Base-by-base conservation (phyloP, 1,139 yeast genomes). In the Citeromyces hawaiiensis region DNA sequence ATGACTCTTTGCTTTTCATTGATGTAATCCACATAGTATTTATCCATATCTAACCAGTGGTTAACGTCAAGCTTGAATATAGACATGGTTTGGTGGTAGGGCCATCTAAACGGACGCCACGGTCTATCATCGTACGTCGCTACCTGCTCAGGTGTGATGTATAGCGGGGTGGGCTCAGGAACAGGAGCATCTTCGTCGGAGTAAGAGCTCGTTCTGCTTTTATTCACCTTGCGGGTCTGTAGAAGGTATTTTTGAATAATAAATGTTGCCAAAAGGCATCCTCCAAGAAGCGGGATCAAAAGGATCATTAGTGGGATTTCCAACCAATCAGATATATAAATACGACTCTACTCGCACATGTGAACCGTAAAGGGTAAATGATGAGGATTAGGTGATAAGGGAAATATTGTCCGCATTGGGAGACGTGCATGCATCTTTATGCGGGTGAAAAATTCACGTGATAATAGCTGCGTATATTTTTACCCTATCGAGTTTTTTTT, bases 11-110 rank as follows among this genome's bases (percentile, higher is more conserved):
- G 59, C 56, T 77, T 76, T 51, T 80, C 85, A 44, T 72, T 63
- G 40, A 78, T 67, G 49, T 78, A 80, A 44, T 76, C 78, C 54
- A 75, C 63, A 52, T 77, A 80, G 57, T 76, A 79, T 54, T 76
- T 78, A 55, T 80, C 87, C 87, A 80, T 80, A 50, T 79, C 87
- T 43, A 80, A 60, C 88, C 87, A 80, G 54, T 80, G 83, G 54
- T 79, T 76, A 27, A 77, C 64, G 49, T 79, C 83, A 30, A 80
- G 64, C 52, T 75, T 75, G 61, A 68, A 78, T 39, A 79, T 76
- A 11, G 82, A 72, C 88, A 80, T 80, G 2, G 87, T 80, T 56
- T 80, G 88, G 53, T 79, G 86, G 52, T 79, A 79, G 17, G 87
- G 87, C 80, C 83, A 77, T 51, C 87, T 63, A 57, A 80, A 80